Percentiles rank a stretch among this genome's conserved stretches.
phyloP scores from a whole-genome alignment of 768 basidiomycete species.

The Clathrus columnatus region DNA sequence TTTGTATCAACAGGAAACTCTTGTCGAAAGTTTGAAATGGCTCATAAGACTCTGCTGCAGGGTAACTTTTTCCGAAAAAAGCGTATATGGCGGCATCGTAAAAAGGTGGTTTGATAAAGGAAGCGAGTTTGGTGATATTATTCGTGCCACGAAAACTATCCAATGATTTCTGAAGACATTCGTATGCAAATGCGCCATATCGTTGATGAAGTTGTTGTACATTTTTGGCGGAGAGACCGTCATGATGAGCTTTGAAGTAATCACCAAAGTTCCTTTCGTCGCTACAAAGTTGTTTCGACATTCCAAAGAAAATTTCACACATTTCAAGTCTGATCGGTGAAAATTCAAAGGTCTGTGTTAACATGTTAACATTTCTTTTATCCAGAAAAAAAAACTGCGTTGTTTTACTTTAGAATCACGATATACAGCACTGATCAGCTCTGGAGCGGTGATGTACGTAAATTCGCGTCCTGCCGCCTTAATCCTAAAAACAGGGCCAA shows the following conservation, averaged over 20 bases:
- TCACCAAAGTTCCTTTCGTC: conserved; percentile 7
- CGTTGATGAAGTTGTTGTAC: conserved; percentile 8
- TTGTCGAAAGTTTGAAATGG: conserved; percentile 18
- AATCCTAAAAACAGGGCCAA: conserved; percentile 17
- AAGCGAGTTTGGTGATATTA: neutral
- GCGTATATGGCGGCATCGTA: conserved; percentile 16
- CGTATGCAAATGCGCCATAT: conserved; percentile 10
- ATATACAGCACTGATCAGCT: conserved; percentile 16
- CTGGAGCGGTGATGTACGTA: conserved; percentile 18
- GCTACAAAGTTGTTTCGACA: neutral
- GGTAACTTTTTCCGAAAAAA: conserved; percentile 17
- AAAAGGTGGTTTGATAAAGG: conserved; percentile 14
- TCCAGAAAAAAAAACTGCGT: neutral
- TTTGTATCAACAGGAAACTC: conserved; percentile 13
- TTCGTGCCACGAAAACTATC: conserved; percentile 2
- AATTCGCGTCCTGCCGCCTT: conserved; percentile 14
- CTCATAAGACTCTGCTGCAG: conserved; percentile 6
- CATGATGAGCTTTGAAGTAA: conserved; percentile 13
- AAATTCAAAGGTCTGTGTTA: conserved; percentile 12
- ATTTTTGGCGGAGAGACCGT: conserved; percentile 11
- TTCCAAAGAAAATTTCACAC: conserved; percentile 14
- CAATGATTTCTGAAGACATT: conserved; percentile 2
- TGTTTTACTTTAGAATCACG: conserved; percentile 14
- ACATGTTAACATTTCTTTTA: neutral
- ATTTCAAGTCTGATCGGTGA: conserved; percentile 12